Evolutionary conservation across 1,284 basidiomycete species (phyloP), one percentile per base, ranked within the genome.

Genomic region (Taiwanofungus camphoratus): DNA sequence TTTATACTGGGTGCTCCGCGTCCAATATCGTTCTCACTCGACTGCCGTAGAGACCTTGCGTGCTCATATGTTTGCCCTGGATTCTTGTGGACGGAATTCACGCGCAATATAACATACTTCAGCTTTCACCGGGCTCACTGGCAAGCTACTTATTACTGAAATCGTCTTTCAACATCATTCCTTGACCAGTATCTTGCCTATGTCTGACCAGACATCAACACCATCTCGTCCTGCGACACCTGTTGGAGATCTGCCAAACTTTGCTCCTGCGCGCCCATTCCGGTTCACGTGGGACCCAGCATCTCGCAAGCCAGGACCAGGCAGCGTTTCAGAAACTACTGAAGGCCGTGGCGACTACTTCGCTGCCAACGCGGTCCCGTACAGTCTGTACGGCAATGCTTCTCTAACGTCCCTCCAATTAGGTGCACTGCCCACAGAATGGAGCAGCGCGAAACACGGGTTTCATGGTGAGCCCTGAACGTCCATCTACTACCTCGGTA

Each of bases 381-480:
- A 53, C 31, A 51, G 54, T 41, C 32, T 56, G 29, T 52, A 47
- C 29, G 41, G 46, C 23, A 53, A 49, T 22, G 41, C 41, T 39
- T 62, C 49, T 44, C 48, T 46, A 41, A 52, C 46, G 38, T 57
- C 43, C 18, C 51, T 50, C 24, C 48, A 42, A 33, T 53, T 47
- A 35, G 56, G 67, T 36, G 60, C 73, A 16, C 58, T 85, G 34
- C 74, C 77, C 0, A 54, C 67, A n/a, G 76, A 82, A 56, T 89
- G 86, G 85, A 86, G 82, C 52, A 86, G 83, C 57, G 67, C 82
- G n/a, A 77, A 71, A 33, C 80, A 85, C 55, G 85, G 86, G 3
- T 88, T 89, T 63, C 79, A 89, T 58, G 86, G 86, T 83, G n/a
- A n/a, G n/a, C n/a, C n/a, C n/a, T n/a, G n/a, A n/a, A 58, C 42